Base-by-base conservation (phyloP, 768 basidiomycete species). In the Collybia sordida region DNA sequence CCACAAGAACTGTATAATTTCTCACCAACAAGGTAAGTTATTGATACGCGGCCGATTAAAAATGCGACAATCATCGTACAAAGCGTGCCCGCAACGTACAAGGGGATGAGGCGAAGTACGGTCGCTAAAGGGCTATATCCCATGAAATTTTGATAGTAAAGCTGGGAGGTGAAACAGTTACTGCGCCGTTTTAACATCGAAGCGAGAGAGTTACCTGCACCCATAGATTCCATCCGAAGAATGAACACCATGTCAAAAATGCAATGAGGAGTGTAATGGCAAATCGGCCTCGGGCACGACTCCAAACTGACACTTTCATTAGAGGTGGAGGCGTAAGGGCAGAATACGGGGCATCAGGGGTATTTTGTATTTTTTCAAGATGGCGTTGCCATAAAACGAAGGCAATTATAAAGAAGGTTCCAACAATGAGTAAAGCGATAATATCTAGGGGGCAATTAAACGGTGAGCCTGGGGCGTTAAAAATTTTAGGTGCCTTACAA, bases 111-210 rank as follows among this genome's bases (percentile, higher is more conserved):
- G 1, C 87, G 79, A 17, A 87, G 52, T 64, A 89, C 86, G 0
- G 85, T 79, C 8, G 71, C 66, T 14, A 92, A 66, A 0, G 88
- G 84, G 0, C 65, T 72, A 3, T 83, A 73, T 0, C 66, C 57
- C n/a, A 73, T 54, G 61, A 83, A 91, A 41, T 81, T 74, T 58
- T 92, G 88, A 61, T 89, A 92, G 59, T 83, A 90, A 4, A 90
- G 61, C 82, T 88, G 48, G 14, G 21, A 23, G 3, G 35, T 17
- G 2, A 7, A 17, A 27, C 27, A 27, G 31, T 22, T 31, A 31
- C 3, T 14, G 14, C 24, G n/a, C 12, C n/a, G 70, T 15, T 74
- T 73, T 24, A 69, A 64, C 11, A 31, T 4, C 9, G 21, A 42
- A 23, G 19, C 35, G 28, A 27, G 4, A 59, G 5, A 37, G 42